Evolutionary conservation across 176 grass and related monocot genomes (phyloP).

Genomic region (Oryza meyeriana): DNA sequence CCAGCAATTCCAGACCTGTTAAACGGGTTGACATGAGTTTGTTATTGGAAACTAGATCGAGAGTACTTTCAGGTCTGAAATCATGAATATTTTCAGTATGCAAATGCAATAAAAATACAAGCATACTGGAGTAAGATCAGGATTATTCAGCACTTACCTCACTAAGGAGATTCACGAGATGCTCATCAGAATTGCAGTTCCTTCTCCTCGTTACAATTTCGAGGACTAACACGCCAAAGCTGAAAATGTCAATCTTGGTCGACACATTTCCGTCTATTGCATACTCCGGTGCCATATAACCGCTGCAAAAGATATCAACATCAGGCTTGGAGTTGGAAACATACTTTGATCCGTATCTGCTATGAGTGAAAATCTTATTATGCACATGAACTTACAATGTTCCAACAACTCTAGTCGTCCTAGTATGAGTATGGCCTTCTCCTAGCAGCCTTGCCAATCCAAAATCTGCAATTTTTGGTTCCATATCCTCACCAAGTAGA

Average conservation of each 20-base stretch:
- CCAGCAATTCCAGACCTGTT: constrained; percentile 33
- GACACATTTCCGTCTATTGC: constrained; percentile 6
- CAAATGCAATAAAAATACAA: background rate
- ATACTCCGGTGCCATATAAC: constrained; percentile 35
- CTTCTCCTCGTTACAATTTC: constrained; percentile 28
- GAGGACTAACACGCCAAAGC: constrained; percentile 31
- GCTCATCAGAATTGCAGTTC: background rate
- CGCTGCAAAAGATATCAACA: background rate
- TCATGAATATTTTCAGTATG: background rate
- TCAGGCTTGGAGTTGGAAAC: background rate
- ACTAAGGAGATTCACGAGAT: background rate
- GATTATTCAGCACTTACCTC: constrained; percentile 4
- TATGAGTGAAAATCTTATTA: background rate
- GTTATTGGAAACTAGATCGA: background rate
- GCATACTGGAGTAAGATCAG: background rate
- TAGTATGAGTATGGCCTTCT: background rate
- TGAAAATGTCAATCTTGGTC: constrained; percentile 34
- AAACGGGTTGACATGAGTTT: background rate
- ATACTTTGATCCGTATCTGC: background rate
- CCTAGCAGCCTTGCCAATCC: background rate
- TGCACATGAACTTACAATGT: background rate
- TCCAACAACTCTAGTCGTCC: background rate
- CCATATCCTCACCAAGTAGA: background rate
- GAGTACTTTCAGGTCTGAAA: background rate
- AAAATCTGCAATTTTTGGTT: background rate